Evolutionary conservation across 2,329 filamentous ascomycete genomes (phyloP).

Genomic region (Pseudogymnoascus sp.): DNA sequence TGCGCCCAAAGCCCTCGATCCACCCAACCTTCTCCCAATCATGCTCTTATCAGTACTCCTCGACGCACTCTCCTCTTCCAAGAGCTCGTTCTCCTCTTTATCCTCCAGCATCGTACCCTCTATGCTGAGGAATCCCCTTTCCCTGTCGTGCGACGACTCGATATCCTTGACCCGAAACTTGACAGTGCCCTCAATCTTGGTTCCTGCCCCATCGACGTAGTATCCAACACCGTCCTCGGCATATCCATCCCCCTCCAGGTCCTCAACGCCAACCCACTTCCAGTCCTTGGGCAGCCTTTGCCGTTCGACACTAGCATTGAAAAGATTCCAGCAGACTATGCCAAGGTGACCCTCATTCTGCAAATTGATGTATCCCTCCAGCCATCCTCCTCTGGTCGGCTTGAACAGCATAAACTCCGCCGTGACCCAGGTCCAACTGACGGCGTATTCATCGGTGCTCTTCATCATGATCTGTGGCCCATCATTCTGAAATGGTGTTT

Average conservation of each 20-base stretch:
- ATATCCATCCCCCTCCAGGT: slow-evolving; percentile 31
- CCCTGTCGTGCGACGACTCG: slow-evolving; percentile 66
- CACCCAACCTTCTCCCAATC: slow-evolving; percentile 33
- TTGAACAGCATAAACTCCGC: slow-evolving; percentile 79
- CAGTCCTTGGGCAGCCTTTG: slow-evolving; percentile 67
- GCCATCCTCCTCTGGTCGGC: slow-evolving; percentile 60
- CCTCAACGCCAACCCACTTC: slow-evolving; percentile 59
- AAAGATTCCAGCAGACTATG: slow-evolving; percentile 80
- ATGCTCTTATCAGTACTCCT: slow-evolving; percentile 31
- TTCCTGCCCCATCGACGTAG: slow-evolving; percentile 65
- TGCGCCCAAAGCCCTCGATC: slow-evolving; percentile 24
- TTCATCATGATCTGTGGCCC: slow-evolving; percentile 39
- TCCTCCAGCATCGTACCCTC: slow-evolving; percentile 76
- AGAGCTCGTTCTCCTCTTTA: slow-evolving; percentile 54
- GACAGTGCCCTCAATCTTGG: slow-evolving; percentile 60
- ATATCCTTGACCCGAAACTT: slow-evolving; percentile 77
- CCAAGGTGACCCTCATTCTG: slow-evolving; percentile 86
- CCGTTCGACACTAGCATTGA: slow-evolving; percentile 80
- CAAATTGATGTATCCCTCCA: slow-evolving; percentile 76
- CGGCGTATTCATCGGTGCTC: slow-evolving; percentile 71
- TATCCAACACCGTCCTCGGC: slow-evolving; percentile 54
- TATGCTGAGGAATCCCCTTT: slow-evolving; percentile 73
- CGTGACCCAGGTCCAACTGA: slow-evolving; percentile 79
- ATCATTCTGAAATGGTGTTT: slow-evolving; percentile 43
- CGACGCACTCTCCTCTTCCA: slow-evolving; percentile 42